phyloP scores from a whole-genome alignment of 495 filamentous ascomycete species.

The Chaetomium fimeti region DNA sequence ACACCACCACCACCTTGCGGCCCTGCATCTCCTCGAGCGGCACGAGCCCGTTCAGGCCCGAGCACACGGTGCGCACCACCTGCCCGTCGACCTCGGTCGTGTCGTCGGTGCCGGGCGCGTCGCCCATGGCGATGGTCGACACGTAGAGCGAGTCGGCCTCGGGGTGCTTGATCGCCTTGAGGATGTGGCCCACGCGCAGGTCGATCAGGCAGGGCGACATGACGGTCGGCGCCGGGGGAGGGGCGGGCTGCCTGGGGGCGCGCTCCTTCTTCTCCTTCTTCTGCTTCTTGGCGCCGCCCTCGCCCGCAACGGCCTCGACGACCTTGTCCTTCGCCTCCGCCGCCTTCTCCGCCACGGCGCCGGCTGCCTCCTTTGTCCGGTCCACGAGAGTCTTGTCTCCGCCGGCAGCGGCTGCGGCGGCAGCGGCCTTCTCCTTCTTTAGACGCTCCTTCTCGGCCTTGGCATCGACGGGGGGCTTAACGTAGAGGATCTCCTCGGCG shows the following conservation, averaged over 20 bases:
- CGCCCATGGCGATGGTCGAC: slow-evolving; percentile 94
- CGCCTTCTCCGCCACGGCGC: slow-evolving; percentile 52
- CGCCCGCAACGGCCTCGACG: slow-evolving; percentile 33
- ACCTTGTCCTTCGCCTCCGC: slow-evolving; percentile 38
- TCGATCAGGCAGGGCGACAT: slow-evolving; percentile 86
- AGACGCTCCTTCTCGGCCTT: slow-evolving; percentile 87
- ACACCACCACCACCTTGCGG: slow-evolving; percentile 90
- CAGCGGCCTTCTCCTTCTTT: slow-evolving; percentile 80
- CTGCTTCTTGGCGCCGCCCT: slow-evolving; percentile 37
- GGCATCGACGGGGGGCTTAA: slow-evolving; percentile 74
- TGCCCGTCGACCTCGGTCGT: slow-evolving; percentile 83
- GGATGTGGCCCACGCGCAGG: slow-evolving; percentile 92
- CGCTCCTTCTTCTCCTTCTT: slow-evolving; percentile 79
- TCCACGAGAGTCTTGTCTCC: slow-evolving; percentile 48
- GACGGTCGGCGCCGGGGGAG: slow-evolving; percentile 63
- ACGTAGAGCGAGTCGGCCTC: slow-evolving; percentile 96
- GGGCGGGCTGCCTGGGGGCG: slow-evolving; percentile 64
- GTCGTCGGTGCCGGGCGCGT: slow-evolving; percentile 80
- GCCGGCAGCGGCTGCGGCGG: slow-evolving; percentile 45
- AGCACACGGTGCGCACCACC: slow-evolving; percentile 91
- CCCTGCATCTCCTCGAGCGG: slow-evolving; percentile 94
- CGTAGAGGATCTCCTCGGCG: slow-evolving; percentile 72
- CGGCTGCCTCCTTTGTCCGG: slow-evolving; percentile 50
- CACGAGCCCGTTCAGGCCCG: slow-evolving; percentile 87
- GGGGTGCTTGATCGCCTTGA: slow-evolving; percentile 90